Evolutionary conservation across 495 filamentous ascomycete genomes (phyloP).

Genomic region (Chaetomium fimeti): DNA sequence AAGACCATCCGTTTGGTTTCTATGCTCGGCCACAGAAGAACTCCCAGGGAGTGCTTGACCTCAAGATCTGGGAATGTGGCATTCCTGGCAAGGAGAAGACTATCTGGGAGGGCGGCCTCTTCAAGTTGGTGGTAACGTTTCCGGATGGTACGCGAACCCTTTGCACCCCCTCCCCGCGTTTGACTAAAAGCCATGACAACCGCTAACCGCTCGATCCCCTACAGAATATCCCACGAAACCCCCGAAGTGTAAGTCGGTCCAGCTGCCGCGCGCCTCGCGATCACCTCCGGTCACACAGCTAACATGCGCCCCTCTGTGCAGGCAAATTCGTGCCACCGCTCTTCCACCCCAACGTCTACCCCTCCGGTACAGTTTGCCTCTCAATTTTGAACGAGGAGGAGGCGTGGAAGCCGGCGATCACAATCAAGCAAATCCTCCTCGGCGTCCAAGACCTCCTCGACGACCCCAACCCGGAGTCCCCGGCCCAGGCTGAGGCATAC

Average conservation of each 20-base stretch:
- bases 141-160: conserved; percentile 73
- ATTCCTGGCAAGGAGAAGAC: conserved; percentile 95
- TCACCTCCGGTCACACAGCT: conserved; percentile 24
- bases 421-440: conserved; percentile 93
- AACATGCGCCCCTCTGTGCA: conserved; percentile 41
- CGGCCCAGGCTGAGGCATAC: conserved; percentile 96
- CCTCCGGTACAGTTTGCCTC: conserved; percentile 94
- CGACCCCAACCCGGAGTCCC: conserved; percentile 95
- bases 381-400: conserved; percentile 99
- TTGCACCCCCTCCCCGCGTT: background rate
- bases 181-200: background rate
- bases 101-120: conserved; percentile 92
- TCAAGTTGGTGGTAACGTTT: conserved; percentile 90
- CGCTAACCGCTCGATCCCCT: conserved; percentile 26
- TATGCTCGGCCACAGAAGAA: conserved; percentile 85
- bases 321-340: conserved; percentile 96
- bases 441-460: conserved; percentile 94
- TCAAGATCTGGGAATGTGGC: conserved; percentile 95
- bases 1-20: conserved; percentile 97
- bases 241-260: conserved; percentile 76
- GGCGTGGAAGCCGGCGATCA: conserved; percentile 97
- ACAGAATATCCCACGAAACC: conserved; percentile 98
- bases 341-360: conserved; percentile 99
- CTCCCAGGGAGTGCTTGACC: conserved; percentile 74
- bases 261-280: conserved; percentile 7